These are phyloP conservation scores for Lactuca sativa DNA, from an alignment of 129 eudicot genomes.

Conservation along the genomic window DNA sequence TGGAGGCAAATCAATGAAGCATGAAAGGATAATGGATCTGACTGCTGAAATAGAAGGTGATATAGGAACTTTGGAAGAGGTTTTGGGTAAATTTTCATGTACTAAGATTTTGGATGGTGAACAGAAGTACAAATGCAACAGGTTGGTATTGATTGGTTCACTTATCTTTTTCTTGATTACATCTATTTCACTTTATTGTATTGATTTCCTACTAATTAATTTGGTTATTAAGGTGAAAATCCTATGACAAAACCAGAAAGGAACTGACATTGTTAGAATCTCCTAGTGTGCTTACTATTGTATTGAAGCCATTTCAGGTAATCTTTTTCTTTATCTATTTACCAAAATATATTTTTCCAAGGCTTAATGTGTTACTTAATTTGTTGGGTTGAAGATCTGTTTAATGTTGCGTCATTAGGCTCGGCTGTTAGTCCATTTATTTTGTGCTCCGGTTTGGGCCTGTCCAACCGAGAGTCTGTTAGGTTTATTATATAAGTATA, in stretches of 20 bases:
- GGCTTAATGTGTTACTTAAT: no score
- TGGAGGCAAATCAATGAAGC: slow-evolving; percentile 71
- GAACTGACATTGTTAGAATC: slow-evolving; percentile 67
- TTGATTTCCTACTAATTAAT: slow-evolving; percentile 1
- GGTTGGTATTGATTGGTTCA: slow-evolving; percentile 49
- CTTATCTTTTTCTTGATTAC: background rate
- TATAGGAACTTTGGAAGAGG: slow-evolving; percentile 70
- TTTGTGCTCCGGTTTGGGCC: no score
- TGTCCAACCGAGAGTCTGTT: no score
- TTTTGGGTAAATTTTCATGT: slow-evolving; percentile 62
- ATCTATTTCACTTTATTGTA: background rate
- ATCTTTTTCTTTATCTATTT: no score
- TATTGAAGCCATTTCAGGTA: slow-evolving; percentile 89
- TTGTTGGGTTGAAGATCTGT: no score
- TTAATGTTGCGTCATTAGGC: no score
- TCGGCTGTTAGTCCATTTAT: no score
- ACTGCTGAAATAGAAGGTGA: slow-evolving; percentile 84
- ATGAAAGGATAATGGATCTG: slow-evolving; percentile 92
- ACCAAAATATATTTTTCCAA: no score
- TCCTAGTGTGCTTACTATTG: slow-evolving; percentile 89
- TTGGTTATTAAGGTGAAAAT: slow-evolving; percentile 61
- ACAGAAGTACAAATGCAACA: slow-evolving; percentile 87
- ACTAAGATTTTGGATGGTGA: slow-evolving; percentile 84
- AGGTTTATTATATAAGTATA: no score
- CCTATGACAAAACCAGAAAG: slow-evolving; percentile 88